These are phyloP conservation scores for Candida glaebosa DNA, from an alignment of 805 yeast species.

Conservation along the genomic window DNA sequence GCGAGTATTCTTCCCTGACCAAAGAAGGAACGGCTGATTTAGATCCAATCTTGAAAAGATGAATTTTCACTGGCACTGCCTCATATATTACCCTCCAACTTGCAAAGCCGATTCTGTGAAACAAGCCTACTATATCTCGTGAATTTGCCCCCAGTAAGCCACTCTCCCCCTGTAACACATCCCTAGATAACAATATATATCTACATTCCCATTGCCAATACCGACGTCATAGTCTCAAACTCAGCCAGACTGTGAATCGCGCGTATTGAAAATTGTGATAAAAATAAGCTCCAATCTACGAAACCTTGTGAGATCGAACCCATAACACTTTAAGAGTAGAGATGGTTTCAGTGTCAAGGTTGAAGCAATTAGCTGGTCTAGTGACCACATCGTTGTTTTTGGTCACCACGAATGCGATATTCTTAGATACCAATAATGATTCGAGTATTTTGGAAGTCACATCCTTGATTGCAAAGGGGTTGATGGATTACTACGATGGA, in stretches of 20 bases:
- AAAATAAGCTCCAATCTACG: not conserved
- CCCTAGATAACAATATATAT: not conserved
- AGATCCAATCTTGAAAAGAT: not conserved
- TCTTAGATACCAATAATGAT: slow-evolving; percentile 36
- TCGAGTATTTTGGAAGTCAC: slow-evolving; percentile 55
- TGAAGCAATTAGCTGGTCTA: not conserved
- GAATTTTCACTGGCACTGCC: not conserved
- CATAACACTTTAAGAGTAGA: not conserved
- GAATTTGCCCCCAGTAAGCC: not conserved
- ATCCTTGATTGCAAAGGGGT: slow-evolving; percentile 60
- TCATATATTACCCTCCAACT: not conserved
- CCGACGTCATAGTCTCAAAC: not conserved
- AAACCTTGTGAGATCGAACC: too few relatives aligned
- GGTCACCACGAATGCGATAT: slow-evolving; percentile 16
- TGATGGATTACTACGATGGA: slow-evolving; percentile 81
- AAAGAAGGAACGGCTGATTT: not conserved
- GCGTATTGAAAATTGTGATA: not conserved
- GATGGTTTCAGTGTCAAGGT: not conserved
- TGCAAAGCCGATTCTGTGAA: not conserved
- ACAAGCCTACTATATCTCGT: too few relatives aligned
- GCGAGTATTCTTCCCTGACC: not conserved
- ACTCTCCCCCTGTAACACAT: not conserved
- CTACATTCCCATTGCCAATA: not conserved
- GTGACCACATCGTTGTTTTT: slow-evolving; percentile 2
- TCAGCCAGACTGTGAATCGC: not conserved